A percentile compares a stretch with the other conserved stretches of the same genome.
Conservation (phyloP, 768 basidiomycete genomes). For the Boletus rex-veris region DNA sequence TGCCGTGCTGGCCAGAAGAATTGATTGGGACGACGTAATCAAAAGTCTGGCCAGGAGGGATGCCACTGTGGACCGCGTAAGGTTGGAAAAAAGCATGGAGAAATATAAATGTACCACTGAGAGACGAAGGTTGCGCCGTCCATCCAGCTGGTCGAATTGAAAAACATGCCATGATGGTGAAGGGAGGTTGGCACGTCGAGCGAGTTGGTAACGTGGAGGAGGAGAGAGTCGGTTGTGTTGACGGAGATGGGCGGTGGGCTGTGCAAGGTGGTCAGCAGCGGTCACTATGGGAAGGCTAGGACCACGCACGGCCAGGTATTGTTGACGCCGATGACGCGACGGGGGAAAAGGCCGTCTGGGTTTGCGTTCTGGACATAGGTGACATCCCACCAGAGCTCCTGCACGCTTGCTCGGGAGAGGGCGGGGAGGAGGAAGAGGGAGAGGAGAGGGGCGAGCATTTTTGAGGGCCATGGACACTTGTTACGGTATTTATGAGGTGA, state of each 20-base stretch:
- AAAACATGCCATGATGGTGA: constrained; percentile 96
- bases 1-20: constrained; percentile 68
- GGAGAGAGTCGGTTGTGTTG: constrained; percentile 63
- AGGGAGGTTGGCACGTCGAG: constrained; percentile 65
- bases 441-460: background rate
- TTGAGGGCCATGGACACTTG: too few relatives aligned
- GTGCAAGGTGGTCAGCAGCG: background rate
- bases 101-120: constrained; percentile 20
- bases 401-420: constrained; percentile 49
- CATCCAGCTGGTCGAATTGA: constrained; percentile 83
- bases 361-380: constrained; percentile 76
- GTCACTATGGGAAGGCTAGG: background rate
- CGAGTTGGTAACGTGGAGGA: constrained; percentile 75
- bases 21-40: constrained; percentile 71
- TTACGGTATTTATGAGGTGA: background rate
- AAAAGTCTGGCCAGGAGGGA: constrained; percentile 67
- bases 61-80: constrained; percentile 48
- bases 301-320: constrained; percentile 88
- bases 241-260: constrained; percentile 84
- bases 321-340: constrained; percentile 85
- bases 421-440: background rate
- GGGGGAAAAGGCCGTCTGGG: constrained; percentile 77
- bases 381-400: constrained; percentile 88
- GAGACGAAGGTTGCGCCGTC: constrained; percentile 83
- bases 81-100: too few relatives aligned